Conservation (phyloP, 306 rosid genomes). For the Prunus mongolica region DNA sequence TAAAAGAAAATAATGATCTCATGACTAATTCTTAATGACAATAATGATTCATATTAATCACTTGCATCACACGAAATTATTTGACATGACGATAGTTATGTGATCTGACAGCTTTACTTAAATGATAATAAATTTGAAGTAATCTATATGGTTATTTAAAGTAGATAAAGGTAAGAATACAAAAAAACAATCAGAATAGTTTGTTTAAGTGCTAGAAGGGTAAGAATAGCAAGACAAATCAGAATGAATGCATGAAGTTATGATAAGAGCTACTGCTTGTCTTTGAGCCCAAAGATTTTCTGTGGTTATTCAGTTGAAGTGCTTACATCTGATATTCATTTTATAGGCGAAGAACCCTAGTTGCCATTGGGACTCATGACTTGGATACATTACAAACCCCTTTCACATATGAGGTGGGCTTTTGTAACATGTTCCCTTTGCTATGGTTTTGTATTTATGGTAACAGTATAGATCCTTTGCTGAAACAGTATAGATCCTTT, state of each 20-base stretch:
- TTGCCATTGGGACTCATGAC: slow-evolving; percentile 98
- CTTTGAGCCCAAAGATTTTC: neutral
- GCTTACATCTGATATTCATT: slow-evolving; percentile 6
- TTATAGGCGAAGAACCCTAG: slow-evolving; percentile 81
- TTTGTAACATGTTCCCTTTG: neutral
- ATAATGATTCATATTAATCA: too few species aligned
- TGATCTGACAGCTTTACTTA: too few species aligned
- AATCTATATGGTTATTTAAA: neutral
- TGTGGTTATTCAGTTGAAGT: slow-evolving; percentile 12
- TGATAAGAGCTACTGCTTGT: neutral
- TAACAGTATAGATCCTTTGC: neutral
- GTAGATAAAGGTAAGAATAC: neutral
- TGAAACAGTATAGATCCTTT: slow-evolving; percentile 2
- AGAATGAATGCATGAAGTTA: neutral
- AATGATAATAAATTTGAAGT: neutral
- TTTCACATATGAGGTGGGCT: slow-evolving; percentile 85
- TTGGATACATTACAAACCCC: slow-evolving; percentile 78
- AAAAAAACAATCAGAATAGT: neutral
- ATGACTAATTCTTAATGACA: too few species aligned
- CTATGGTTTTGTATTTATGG: slow-evolving; percentile 6
- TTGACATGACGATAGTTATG: too few species aligned
- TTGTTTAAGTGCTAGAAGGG: neutral
- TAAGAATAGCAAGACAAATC: neutral
- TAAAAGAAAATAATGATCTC: too few species aligned
- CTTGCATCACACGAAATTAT: too few species aligned